These are phyloP conservation scores for Middelhovenomyces tepae DNA, from an alignment of 805 yeast species.

Conservation along the genomic window DNA sequence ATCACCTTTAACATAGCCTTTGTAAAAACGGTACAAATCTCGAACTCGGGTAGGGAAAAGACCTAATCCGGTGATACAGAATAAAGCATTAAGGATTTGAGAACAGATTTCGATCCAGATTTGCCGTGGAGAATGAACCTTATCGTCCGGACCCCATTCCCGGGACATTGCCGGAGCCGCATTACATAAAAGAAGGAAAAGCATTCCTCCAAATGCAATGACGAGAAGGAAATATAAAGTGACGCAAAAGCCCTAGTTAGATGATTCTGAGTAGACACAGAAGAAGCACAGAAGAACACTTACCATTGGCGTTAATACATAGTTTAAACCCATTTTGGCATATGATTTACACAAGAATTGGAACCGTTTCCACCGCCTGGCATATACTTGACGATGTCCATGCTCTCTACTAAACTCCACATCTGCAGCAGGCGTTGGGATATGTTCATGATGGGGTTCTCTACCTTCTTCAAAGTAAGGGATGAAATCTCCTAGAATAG, in stretches of 20 bases:
- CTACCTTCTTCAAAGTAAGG: background rate
- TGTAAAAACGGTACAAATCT: conserved; percentile 11
- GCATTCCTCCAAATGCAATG: conserved; percentile 18
- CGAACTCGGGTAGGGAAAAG: conserved; percentile 14
- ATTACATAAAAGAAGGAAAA: conserved; percentile 14
- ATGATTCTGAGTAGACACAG: too few relatives aligned
- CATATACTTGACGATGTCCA: background rate
- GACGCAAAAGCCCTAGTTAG: conserved; percentile 13
- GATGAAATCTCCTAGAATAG: background rate
- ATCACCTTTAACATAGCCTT: conserved; percentile 8
- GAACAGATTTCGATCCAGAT: conserved; percentile 18
- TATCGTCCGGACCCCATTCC: conserved; percentile 12
- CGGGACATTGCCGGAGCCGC: conserved; percentile 17
- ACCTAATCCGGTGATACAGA: conserved; percentile 17
- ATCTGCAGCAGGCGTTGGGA: conserved; percentile 2
- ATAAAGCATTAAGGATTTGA: conserved; percentile 15
- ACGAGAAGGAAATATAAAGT: conserved; percentile 13
- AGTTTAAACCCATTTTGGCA: conserved; percentile 1
- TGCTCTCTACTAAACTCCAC: conserved; percentile 1
- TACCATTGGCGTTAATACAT: conserved; percentile 2
- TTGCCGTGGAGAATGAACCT: conserved; percentile 11
- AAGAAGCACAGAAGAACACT: too few relatives aligned
- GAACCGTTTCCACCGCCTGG: background rate
- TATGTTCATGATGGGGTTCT: too few relatives aligned
- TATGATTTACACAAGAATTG: background rate